Evolutionary conservation across 2,329 filamentous ascomycete genomes (phyloP).

Genomic region (Ceratocystis ficicola): DNA sequence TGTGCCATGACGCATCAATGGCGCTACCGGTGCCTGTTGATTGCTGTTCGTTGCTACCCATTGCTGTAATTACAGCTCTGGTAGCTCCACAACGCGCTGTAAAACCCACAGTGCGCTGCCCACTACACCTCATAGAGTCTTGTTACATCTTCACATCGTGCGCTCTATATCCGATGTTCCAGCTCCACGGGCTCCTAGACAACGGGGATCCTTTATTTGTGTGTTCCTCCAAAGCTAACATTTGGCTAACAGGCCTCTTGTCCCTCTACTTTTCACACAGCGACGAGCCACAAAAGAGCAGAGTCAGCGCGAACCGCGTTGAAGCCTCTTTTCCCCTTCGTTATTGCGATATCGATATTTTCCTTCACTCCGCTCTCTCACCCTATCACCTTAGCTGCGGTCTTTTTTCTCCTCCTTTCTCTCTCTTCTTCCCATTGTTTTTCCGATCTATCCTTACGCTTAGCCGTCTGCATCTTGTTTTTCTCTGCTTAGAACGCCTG

Average conservation of each 20-base stretch:
- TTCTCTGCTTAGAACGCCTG: background rate
- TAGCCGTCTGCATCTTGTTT: conserved; percentile 11
- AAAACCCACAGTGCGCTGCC: background rate
- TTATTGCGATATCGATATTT: background rate
- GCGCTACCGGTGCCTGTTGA: no score
- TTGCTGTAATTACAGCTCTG: no score
- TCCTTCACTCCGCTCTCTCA: background rate
- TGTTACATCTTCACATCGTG: background rate
- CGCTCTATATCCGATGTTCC: background rate
- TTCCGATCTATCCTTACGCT: background rate
- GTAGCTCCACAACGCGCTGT: background rate
- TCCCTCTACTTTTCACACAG: background rate
- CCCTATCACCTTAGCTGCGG: background rate
- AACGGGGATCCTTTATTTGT: conserved; percentile 8
- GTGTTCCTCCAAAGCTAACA: background rate
- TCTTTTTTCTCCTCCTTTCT: conserved; percentile 15
- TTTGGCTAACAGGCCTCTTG: background rate
- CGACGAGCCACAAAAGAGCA: background rate
- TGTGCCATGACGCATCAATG: background rate
- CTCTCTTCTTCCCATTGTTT: conserved; percentile 14
- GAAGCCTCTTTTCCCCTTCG: background rate
- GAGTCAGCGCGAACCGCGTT: background rate
- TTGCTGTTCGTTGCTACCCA: no score
- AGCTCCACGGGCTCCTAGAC: conserved; percentile 11
- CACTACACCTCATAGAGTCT: background rate